phyloP scores from a whole-genome alignment of 768 basidiomycete genomes.

The Mycena olivaceomarginata region DNA sequence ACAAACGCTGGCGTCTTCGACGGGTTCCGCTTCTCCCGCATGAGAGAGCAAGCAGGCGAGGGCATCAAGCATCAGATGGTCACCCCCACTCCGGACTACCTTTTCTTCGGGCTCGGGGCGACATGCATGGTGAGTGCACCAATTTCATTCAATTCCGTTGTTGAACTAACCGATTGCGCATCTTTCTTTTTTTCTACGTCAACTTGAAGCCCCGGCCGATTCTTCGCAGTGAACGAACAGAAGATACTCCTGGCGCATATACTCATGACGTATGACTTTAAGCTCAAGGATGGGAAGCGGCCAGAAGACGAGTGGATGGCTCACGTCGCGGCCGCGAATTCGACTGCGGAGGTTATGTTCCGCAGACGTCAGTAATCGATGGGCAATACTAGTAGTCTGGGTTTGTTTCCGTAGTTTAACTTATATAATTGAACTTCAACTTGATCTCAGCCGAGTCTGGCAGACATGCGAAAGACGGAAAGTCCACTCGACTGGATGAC shows the following conservation, averaged over 20 bases:
- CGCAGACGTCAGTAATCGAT: neutral
- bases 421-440: too few relatives aligned
- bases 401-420: too few relatives aligned
- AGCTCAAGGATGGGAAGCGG: conserved; percentile 40
- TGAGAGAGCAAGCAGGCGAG: conserved; percentile 47
- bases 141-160: neutral
- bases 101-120: conserved; percentile 62
- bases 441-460: too few relatives aligned
- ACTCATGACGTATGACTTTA: conserved; percentile 62
- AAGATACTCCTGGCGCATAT: conserved; percentile 62
- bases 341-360: conserved; percentile 35
- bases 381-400: too few relatives aligned
- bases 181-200: neutral
- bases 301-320: conserved; percentile 33
- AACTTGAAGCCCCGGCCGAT: conserved; percentile 60
- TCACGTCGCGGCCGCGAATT: conserved; percentile 2
- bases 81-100: conserved; percentile 52
- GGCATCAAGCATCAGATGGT: conserved; percentile 52
- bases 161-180: neutral
- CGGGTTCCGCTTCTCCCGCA: conserved; percentile 61
- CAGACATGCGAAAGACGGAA: too few relatives aligned
- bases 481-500: too few relatives aligned
- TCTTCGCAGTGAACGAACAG: conserved; percentile 61
- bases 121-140: conserved; percentile 51
- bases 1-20: conserved; percentile 60